Evolutionary conservation across 306 rosid species (phyloP).

Genomic region (cucumber (Cucumis sativus)): DNA sequence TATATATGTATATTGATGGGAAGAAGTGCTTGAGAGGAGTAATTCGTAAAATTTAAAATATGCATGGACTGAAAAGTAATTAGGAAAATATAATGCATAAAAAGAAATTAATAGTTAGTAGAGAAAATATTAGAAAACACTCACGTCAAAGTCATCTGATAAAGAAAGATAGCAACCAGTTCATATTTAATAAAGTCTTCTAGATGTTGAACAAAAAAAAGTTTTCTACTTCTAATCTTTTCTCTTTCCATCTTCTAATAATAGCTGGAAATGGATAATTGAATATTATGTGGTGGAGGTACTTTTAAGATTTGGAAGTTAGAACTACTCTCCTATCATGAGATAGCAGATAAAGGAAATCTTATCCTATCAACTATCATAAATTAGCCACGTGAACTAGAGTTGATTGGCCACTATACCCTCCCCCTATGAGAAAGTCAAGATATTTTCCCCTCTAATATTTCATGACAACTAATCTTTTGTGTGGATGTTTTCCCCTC

Average conservation of each 20-base stretch:
- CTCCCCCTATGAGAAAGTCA: background rate
- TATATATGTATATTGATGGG: background rate
- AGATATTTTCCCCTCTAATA: background rate
- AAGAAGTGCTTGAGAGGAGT: background rate
- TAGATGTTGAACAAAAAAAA: background rate
- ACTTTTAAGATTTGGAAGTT: background rate
- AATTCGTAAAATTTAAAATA: too few species aligned
- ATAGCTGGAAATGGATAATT: background rate
- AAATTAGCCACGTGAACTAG: background rate
- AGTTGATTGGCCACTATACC: background rate
- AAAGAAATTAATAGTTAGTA: background rate
- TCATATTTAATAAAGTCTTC: background rate
- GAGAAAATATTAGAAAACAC: background rate
- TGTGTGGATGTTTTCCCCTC: background rate
- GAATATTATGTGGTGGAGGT: background rate
- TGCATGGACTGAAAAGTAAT: background rate
- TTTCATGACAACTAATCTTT: background rate
- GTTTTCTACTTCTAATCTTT: background rate
- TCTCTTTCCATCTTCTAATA: background rate
- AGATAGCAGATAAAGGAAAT: background rate
- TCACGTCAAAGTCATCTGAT: background rate
- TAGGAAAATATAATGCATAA: background rate
- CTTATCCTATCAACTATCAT: background rate
- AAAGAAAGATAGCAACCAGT: background rate
- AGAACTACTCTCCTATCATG: background rate